These are phyloP conservation scores for Begonia loranthoides DNA, from an alignment of 306 rosid species.

Conservation along the genomic window DNA sequence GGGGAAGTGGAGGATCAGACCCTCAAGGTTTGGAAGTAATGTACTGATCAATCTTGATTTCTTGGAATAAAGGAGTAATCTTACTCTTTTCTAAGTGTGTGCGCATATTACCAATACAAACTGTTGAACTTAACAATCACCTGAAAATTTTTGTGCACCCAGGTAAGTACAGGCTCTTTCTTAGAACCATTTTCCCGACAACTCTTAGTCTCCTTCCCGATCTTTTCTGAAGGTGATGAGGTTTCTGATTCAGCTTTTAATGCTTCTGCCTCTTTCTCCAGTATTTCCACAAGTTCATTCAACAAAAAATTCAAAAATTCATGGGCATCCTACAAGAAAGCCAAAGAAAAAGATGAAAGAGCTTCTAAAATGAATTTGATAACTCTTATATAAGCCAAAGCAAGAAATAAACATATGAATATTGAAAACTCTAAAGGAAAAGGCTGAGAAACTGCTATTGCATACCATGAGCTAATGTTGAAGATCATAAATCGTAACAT, in stretches of 20 bases:
- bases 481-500: too few species aligned
- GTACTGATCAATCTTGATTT: neutral
- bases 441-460: too few species aligned
- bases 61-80: neutral
- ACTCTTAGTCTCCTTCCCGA: slow-evolving; percentile 61
- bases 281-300: slow-evolving; percentile 93
- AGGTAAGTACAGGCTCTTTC: slow-evolving; percentile 84
- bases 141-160: slow-evolving; percentile 99
- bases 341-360: slow-evolving; percentile 6
- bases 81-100: neutral
- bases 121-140: slow-evolving; percentile 23
- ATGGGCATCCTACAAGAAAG: slow-evolving; percentile 79
- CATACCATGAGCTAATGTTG: too few species aligned
- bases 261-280: slow-evolving; percentile 95
- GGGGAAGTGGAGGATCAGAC: neutral
- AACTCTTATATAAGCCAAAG: neutral
- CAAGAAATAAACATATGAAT: neutral
- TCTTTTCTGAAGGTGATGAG: slow-evolving; percentile 58
- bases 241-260: slow-evolving; percentile 61
- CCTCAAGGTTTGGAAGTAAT: neutral
- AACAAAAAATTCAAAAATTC: slow-evolving; percentile 97
- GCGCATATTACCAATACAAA: neutral
- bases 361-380: neutral
- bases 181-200: slow-evolving; percentile 58
- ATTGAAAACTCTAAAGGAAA: too few species aligned